Evolutionary conservation across 2,329 filamentous ascomycete species (phyloP), one percentile per base, ranked within the genome.

Genomic region (Epicoccum sorghinum): DNA sequence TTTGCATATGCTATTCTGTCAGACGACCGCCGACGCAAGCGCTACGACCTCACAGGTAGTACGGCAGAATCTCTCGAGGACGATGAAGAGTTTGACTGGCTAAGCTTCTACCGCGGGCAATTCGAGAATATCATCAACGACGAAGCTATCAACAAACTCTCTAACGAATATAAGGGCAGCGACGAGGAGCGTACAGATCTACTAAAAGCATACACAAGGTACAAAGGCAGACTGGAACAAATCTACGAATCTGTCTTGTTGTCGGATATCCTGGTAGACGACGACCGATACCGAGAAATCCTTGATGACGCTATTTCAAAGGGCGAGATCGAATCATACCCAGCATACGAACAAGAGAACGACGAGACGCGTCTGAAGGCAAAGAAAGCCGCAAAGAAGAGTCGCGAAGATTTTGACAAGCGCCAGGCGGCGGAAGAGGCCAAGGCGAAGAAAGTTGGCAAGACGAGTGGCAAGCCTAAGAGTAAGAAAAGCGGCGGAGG

Each of bases 1-100:
- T 93, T 97, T 68, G 93, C 95, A 47, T 96, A 98, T 71, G 93
- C 92, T 30, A 85, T 99, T 44, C 89, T 99, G 32, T 96, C 91
- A 29, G 91, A 97, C 65, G 82, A 89, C 22, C 81, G 82, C 18
- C 86, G 95, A 47, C 89, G 95, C 63, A 86, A 87, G 65, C 89
- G 91, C 55, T 99, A 96, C 79, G 93, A 99, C 71, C 82, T 84
- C 47, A 98, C 93, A 0, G 95, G 95, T 49, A 95, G 89, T 51
- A 98, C 93, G 0, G 86, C 90, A 9, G 93, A 97, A 70, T 88
- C 86, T 7, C 84, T 96, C 22, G 83, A 82, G 47, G 67, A 88
- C 29, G 89, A 91, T 70, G 89, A 88, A 48, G 79, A 79, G 56
- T 99, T 98, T 78, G 85, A 91, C 79, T 99, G 95, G 95, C 82